Evolutionary conservation across 768 basidiomycete species (phyloP), one percentile per base, ranked within the genome.

Genomic region (Gelatoporia subvermispora): DNA sequence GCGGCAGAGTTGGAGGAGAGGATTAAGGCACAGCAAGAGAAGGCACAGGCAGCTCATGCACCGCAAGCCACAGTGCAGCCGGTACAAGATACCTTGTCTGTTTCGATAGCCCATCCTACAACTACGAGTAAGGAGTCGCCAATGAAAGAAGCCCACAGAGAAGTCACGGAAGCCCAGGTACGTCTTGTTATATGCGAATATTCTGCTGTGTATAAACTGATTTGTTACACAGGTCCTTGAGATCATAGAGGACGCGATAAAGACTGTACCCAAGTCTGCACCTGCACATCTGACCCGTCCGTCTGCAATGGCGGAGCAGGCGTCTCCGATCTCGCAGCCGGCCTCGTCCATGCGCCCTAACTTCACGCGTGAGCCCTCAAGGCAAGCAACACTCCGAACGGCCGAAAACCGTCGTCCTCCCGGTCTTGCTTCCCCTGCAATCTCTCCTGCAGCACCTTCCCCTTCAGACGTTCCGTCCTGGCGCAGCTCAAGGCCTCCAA

Each of bases 1-100:
- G 91, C 88, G 22, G 77, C 73, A 10, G 86, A 88, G 61, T 62
- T 90, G 20, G 87, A 88, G 66, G 84, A 74, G 47, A 81, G 72
- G 60, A 78, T 85, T 62, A 81, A 77, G 52, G 70, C 67, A 41
- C 64, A 53, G 43, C 49, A 61, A 38, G 56, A 46, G 37, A 52
- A 58, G 45, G 34, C 36, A 28, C 55, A 48, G 41, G 51, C 54
- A 39, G 53, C 51, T 35, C 49, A 24, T 24, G 51, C 52, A 22
- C 45, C 8, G n/a, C 28, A 10, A 25, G 28, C 28, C 7, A 7
- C 28, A 31, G 28, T 31, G 28, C 28, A 31, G 13, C 13, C 28
- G 41, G 16, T 17, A 18, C 31, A n/a, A n/a, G n/a, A n/a, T n/a
- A n/a, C n/a, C n/a, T n/a, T n/a, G n/a, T n/a, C n/a, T n/a, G n/a